Percentiles rank a stretch among this genome's conserved stretches.
Evolutionary conservation across 495 filamentous ascomycete species (phyloP).

Genomic region (Glarea lozoyensis): DNA sequence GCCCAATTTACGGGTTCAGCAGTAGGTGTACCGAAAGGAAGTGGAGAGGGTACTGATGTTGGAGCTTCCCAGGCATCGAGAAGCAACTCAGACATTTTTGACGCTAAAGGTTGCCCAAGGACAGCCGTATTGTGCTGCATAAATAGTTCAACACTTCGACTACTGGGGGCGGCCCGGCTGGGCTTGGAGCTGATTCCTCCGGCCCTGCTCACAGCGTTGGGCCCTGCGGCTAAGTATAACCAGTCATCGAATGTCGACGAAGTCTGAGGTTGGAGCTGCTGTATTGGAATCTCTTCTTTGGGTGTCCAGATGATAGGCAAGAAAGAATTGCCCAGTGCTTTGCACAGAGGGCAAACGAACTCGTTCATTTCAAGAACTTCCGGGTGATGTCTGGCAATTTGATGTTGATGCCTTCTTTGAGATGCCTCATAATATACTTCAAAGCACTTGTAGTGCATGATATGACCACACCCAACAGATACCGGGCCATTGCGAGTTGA

Average conservation of each 20-base stretch:
- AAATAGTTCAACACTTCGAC: slow-evolving; percentile 46
- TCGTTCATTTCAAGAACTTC: slow-evolving; percentile 69
- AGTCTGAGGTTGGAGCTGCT: slow-evolving; percentile 48
- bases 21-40: neutral
- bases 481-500: slow-evolving; percentile 68
- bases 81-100: slow-evolving; percentile 42
- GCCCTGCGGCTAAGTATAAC: slow-evolving; percentile 33
- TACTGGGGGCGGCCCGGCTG: neutral
- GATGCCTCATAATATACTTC: slow-evolving; percentile 81
- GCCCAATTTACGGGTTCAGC: neutral
- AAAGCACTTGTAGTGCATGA: slow-evolving; percentile 98
- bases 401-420: slow-evolving; percentile 70
- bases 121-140: slow-evolving; percentile 50
- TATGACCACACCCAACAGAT: slow-evolving; percentile 87
- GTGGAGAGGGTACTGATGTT: neutral
- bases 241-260: slow-evolving; percentile 58
- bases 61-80: slow-evolving; percentile 21
- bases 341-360: slow-evolving; percentile 97
- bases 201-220: neutral
- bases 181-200: slow-evolving; percentile 3
- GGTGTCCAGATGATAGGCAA: slow-evolving; percentile 93
- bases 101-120: slow-evolving; percentile 52
- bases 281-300: slow-evolving; percentile 73
- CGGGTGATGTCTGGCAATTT: slow-evolving; percentile 88
- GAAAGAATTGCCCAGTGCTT: slow-evolving; percentile 92